Percentiles rank a stretch among this genome's conserved stretches.
These are phyloP conservation scores for Lactarius evosmus DNA, from an alignment of 768 basidiomycete genomes.

Conservation along the genomic window DNA sequence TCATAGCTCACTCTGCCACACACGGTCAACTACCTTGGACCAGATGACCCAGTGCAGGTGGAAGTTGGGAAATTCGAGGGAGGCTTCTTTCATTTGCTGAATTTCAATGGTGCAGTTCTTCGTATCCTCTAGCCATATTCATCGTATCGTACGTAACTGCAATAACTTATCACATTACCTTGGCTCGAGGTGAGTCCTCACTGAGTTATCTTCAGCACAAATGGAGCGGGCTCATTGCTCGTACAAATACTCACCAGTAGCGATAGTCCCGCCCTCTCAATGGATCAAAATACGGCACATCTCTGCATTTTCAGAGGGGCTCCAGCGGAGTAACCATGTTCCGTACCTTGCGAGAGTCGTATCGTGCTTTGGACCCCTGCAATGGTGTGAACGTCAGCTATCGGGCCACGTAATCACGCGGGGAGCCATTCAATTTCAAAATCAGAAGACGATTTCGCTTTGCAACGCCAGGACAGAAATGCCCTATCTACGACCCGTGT, in stretches of 20 bases:
- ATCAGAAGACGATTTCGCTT: conserved; percentile 58
- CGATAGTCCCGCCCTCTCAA: conserved; percentile 90
- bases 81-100: background rate
- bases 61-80: too few relatives aligned
- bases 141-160: background rate
- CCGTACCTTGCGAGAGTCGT: conserved; percentile 51
- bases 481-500: conserved; percentile 54
- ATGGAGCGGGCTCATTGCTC: background rate
- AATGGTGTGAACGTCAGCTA: conserved; percentile 67
- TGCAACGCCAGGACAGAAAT: conserved; percentile 87
- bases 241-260: conserved; percentile 59
- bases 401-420: background rate
- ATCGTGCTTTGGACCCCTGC: conserved; percentile 84
- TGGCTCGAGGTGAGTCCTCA: background rate
- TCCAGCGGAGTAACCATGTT: conserved; percentile 77
- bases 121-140: background rate
- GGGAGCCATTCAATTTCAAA: conserved; percentile 6
- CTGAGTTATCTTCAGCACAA: conserved; percentile 9
- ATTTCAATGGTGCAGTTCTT: background rate
- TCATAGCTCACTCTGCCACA: background rate
- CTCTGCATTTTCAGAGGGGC: conserved; percentile 86
- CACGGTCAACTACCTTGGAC: background rate
- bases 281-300: conserved; percentile 92
- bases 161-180: too few relatives aligned
- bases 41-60: background rate